Percentiles rank a stretch among this genome's conserved stretches.
Evolutionary conservation across 1,284 basidiomycete genomes (phyloP).

Genomic region (Cryptococcus amylolentus): DNA sequence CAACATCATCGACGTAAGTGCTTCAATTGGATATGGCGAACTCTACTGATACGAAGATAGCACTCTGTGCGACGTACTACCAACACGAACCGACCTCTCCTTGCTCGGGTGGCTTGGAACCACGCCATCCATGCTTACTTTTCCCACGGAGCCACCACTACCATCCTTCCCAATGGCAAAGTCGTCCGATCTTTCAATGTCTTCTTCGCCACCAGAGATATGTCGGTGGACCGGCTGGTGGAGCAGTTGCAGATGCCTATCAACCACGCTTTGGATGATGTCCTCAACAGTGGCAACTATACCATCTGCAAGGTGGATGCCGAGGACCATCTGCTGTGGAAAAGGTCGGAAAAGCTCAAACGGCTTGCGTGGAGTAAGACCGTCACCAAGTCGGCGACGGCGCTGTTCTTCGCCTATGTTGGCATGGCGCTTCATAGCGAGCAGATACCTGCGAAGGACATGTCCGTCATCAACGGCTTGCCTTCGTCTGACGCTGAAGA

Average conservation of each 20-base stretch:
- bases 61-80: conserved; percentile 33
- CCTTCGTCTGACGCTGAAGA: conserved; percentile 39
- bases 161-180: conserved; percentile 19
- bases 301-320: conserved; percentile 6
- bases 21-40: neutral
- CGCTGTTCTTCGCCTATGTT: conserved; percentile 42
- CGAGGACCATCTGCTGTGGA: conserved; percentile 22
- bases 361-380: conserved; percentile 33
- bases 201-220: conserved; percentile 24
- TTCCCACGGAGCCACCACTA: conserved; percentile 20
- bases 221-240: conserved; percentile 1
- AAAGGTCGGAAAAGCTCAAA: conserved; percentile 33
- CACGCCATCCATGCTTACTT: conserved; percentile 48
- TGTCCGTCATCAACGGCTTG: conserved; percentile 26
- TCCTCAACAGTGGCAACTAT: neutral
- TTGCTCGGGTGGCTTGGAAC: conserved; percentile 44
- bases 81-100: conserved; percentile 30
- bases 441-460: conserved; percentile 35
- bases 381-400: conserved; percentile 23
- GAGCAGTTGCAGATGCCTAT: conserved; percentile 27
- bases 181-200: conserved; percentile 33
- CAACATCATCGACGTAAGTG: conserved; percentile 46
- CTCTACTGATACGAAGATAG: conserved; percentile 7
- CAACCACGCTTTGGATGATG: conserved; percentile 17
- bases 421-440: conserved; percentile 35